These are phyloP conservation scores for Lolium perenne DNA, from an alignment of 176 grass and related monocot species.

Conservation along the genomic window DNA sequence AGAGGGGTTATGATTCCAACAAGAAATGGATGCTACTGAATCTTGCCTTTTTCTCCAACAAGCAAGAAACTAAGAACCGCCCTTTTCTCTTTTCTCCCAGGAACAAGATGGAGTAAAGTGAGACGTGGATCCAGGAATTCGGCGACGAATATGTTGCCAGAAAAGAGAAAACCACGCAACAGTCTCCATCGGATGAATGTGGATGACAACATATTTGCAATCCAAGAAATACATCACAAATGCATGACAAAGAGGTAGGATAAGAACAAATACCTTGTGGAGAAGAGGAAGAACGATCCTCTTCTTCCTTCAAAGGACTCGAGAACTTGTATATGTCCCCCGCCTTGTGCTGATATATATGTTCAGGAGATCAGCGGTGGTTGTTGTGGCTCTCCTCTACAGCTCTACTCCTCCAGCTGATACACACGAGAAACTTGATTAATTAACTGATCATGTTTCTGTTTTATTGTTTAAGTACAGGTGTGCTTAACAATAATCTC, in stretches of 20 bases:
- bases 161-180: neutral
- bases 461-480: neutral
- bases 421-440: neutral
- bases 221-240: neutral
- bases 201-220: slow-evolving; percentile 7
- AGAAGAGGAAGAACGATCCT: slow-evolving; percentile 1
- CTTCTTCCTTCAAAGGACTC: slow-evolving; percentile 1
- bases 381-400: slow-evolving; percentile 3
- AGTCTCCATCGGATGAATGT: neutral
- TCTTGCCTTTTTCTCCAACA: neutral
- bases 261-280: slow-evolving; percentile 14
- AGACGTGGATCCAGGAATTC: slow-evolving; percentile 22
- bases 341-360: neutral
- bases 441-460: neutral
- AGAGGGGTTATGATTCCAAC: slow-evolving; percentile 10
- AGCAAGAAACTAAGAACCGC: neutral
- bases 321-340: neutral
- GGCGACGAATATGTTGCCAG: neutral
- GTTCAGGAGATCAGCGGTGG: slow-evolving; percentile 16
- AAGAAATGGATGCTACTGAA: slow-evolving; percentile 6
- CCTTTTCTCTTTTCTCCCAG: no score
- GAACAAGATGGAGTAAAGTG: neutral
- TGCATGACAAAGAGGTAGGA: neutral
- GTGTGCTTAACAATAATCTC: neutral
- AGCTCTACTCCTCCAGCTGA: neutral